phyloP scores from a whole-genome alignment of 1,284 basidiomycete genomes.

The Tranzscheliella williamsii region DNA sequence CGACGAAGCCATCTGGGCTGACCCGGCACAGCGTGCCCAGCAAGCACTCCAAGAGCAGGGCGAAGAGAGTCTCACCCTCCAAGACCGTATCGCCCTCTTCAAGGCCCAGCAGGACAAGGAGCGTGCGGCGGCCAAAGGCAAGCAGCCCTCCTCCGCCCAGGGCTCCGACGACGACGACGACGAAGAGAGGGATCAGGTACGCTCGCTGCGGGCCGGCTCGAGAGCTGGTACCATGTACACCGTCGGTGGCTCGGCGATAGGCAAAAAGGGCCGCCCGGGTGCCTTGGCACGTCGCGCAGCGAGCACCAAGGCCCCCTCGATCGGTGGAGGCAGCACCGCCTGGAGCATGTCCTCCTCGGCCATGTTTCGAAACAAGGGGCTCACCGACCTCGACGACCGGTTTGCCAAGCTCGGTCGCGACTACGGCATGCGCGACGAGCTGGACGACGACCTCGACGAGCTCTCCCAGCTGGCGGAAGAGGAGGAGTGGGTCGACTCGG shows the following conservation, averaged over 20 bases:
- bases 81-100: slow-evolving; percentile 56
- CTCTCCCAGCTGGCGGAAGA: slow-evolving; percentile 71
- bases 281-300: slow-evolving; percentile 52
- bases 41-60: slow-evolving; percentile 23
- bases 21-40: slow-evolving; percentile 36
- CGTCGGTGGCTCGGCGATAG: slow-evolving; percentile 38
- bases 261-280: slow-evolving; percentile 48
- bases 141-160: neutral
- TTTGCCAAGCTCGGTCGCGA: slow-evolving; percentile 78
- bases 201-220: slow-evolving; percentile 20
- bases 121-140: slow-evolving; percentile 8
- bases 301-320: slow-evolving; percentile 44
- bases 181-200: slow-evolving; percentile 46
- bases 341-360: slow-evolving; percentile 86
- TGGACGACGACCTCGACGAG: slow-evolving; percentile 71
- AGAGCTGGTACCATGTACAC: slow-evolving; percentile 30
- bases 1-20: slow-evolving; percentile 53
- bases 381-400: slow-evolving; percentile 85
- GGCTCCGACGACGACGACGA: slow-evolving; percentile 18
- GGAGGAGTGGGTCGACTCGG: slow-evolving; percentile 62
- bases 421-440: slow-evolving; percentile 61
- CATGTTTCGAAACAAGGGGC: slow-evolving; percentile 87
- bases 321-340: slow-evolving; percentile 50
- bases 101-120: slow-evolving; percentile 43
- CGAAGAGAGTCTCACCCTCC: slow-evolving; percentile 47